These are phyloP conservation scores for Cordyceps cicadae DNA, from an alignment of 2,329 filamentous ascomycete species.

Conservation along the genomic window DNA sequence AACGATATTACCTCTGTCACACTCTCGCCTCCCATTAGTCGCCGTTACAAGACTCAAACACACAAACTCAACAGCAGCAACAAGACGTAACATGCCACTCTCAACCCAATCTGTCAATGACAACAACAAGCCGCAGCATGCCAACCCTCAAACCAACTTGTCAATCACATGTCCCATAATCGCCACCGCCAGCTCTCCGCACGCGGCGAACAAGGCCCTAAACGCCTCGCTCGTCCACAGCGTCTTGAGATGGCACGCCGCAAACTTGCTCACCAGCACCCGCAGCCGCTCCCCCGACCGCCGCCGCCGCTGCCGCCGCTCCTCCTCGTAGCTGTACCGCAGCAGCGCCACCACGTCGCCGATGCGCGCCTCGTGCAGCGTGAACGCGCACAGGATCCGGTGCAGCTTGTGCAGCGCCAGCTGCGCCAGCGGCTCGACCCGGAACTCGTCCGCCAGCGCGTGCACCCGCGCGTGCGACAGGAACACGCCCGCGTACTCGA, in stretches of 20 bases:
- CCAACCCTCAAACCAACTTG: not conserved
- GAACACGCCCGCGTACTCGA: not conserved
- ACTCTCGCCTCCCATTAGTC: too few relatives aligned
- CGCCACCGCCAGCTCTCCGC: not conserved
- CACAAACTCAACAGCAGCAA: too few relatives aligned
- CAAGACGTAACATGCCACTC: too few relatives aligned
- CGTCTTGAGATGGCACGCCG: not conserved
- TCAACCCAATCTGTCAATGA: not conserved
- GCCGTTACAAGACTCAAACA: too few relatives aligned
- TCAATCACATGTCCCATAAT: not conserved
- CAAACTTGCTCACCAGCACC: not conserved
- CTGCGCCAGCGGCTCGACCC: not conserved
- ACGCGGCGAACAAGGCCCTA: not conserved
- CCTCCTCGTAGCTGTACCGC: not conserved
- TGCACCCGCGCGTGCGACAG: not conserved
- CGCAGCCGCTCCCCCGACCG: not conserved
- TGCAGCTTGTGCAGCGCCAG: constrained; percentile 1
- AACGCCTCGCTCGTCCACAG: not conserved
- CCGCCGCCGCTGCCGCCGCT: not conserved
- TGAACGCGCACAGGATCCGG: not conserved
- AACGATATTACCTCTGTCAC: too few relatives aligned
- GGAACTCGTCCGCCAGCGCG: not conserved
- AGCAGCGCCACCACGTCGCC: not conserved
- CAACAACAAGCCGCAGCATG: not conserved
- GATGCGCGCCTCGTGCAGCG: not conserved